Evolutionary conservation across 371 early-diverging fungal species (phyloP).

Genomic region (Parasitella parasitica): DNA sequence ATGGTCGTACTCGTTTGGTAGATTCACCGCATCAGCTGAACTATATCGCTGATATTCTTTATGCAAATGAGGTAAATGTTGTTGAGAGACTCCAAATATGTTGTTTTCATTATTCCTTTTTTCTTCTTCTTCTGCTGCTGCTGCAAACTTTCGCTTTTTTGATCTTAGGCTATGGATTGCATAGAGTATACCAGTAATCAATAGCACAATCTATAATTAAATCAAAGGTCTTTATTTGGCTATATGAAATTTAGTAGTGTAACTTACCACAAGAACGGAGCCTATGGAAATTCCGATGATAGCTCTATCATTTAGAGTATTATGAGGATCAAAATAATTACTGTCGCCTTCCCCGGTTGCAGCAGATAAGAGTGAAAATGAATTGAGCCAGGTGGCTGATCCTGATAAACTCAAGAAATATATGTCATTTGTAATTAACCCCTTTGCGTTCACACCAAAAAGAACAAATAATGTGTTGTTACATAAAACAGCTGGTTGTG

Average conservation of each 20-base stretch:
- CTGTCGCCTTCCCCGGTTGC: not conserved
- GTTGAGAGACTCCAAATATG: not conserved
- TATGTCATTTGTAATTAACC: slow-evolving; percentile 7
- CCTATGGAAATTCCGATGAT: slow-evolving; percentile 19
- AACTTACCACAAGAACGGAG: slow-evolving; percentile 14
- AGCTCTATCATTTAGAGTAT: not conserved
- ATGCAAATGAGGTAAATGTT: not conserved
- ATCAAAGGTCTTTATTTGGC: slow-evolving; percentile 3
- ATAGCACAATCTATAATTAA: slow-evolving; percentile 1
- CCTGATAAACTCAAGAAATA: slow-evolving; percentile 10
- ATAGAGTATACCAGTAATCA: not conserved
- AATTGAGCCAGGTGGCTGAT: slow-evolving; percentile 4
- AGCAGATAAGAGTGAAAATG: not conserved
- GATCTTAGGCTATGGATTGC: not conserved
- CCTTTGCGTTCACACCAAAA: slow-evolving; percentile 15
- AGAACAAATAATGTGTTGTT: slow-evolving; percentile 13
- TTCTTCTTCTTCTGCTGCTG: not conserved
- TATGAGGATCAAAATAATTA: not conserved
- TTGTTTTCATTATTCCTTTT: not conserved
- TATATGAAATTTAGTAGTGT: slow-evolving; percentile 10
- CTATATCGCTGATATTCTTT: slow-evolving; percentile 4
- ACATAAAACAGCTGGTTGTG: slow-evolving; percentile 12
- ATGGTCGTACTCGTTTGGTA: not conserved
- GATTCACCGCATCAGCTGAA: not conserved
- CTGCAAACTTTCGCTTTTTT: not conserved